Evolutionary conservation across 2,329 filamentous ascomycete species (phyloP).

Genomic region (Lachnellula cervina): DNA sequence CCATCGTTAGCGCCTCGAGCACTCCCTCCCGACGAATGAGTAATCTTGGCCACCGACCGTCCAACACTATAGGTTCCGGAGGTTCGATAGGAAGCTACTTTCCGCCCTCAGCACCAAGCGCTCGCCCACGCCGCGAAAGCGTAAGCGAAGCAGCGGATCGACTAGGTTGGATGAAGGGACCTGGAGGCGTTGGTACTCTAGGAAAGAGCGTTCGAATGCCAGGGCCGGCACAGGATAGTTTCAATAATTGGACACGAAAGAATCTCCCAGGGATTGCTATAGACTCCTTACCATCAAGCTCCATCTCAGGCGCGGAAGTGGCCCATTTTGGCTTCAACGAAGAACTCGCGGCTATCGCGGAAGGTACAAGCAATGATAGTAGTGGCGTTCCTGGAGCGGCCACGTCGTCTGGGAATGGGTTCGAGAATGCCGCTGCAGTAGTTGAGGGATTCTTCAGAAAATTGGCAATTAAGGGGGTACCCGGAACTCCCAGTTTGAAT

Average conservation of each 20-base stretch:
- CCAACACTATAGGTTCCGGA: conserved; percentile 10
- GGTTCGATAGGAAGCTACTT: conserved; percentile 26
- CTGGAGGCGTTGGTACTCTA: conserved; percentile 85
- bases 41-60: conserved; percentile 20
- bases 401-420: conserved; percentile 41
- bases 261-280: conserved; percentile 76
- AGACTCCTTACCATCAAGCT: conserved; percentile 62
- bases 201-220: conserved; percentile 64
- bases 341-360: conserved; percentile 40
- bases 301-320: conserved; percentile 56
- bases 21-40: conserved; percentile 23
- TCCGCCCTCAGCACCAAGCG: conserved; percentile 15
- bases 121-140: conserved; percentile 27
- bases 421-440: conserved; percentile 81
- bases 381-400: conserved; percentile 25
- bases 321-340: conserved; percentile 49
- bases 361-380: conserved; percentile 25
- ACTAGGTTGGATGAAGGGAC: conserved; percentile 67
- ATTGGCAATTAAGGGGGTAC: conserved; percentile 60
- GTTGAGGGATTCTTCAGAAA: conserved; percentile 89
- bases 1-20: conserved; percentile 18
- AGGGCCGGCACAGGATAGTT: conserved; percentile 75
- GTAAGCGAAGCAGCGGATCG: conserved; percentile 35
- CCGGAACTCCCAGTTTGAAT: conserved; percentile 42
- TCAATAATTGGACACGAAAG: conserved; percentile 80